Evolutionary conservation across 345 rosid genomes (phyloP).

Genomic region (Eucalyptus regnans): DNA sequence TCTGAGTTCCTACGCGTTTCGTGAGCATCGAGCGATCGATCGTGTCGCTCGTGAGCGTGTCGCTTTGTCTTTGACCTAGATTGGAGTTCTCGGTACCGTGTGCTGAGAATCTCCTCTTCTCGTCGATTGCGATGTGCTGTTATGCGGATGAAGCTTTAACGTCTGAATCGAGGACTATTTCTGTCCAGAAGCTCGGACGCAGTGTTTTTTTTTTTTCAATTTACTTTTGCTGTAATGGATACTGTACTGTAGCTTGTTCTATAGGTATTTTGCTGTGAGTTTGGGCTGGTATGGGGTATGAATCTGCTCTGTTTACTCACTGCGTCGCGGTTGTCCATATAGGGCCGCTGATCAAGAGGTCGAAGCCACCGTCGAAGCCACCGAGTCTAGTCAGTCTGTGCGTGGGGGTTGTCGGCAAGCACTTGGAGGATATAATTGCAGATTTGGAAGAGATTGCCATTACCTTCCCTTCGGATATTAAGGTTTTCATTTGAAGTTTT

Average conservation of each 20-base stretch:
- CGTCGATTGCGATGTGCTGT: neutral
- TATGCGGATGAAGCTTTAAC: neutral
- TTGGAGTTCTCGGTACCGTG: neutral
- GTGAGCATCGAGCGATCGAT: neutral
- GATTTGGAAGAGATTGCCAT: conserved; percentile 52
- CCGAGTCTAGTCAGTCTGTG: conserved; percentile 66
- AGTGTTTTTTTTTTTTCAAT: neutral
- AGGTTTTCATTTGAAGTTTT: conserved; percentile 20
- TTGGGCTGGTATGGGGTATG: neutral
- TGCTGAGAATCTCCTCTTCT: neutral
- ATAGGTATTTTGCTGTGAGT: neutral
- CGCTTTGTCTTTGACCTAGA: neutral
- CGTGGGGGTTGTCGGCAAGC: conserved; percentile 67
- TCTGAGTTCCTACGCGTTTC: neutral
- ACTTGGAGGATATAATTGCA: conserved; percentile 64
- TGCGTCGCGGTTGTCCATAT: neutral
- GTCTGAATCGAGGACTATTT: neutral
- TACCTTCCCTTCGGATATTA: conserved; percentile 53
- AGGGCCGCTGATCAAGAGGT: conserved; percentile 24
- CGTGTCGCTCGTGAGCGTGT: neutral
- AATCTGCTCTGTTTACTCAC: neutral
- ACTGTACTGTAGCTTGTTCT: neutral
- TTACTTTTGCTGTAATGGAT: neutral
- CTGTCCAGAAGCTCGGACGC: neutral
- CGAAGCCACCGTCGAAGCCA: conserved; percentile 39